Evolutionary conservation across 1,284 basidiomycete genomes (phyloP).

Genomic region (Melampsora americana): DNA sequence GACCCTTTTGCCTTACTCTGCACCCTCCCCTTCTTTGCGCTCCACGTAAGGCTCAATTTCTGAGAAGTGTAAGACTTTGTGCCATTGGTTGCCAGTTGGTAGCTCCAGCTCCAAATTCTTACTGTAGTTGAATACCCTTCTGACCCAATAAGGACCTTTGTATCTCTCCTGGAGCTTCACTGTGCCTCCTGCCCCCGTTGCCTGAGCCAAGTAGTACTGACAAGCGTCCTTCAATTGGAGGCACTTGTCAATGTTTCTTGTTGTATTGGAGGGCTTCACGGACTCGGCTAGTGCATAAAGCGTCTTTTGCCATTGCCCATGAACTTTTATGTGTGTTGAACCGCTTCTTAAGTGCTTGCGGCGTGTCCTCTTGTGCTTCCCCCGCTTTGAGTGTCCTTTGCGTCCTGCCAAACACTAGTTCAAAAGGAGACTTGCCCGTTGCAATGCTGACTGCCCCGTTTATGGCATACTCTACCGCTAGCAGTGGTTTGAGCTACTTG

Average conservation of each 20-base stretch:
- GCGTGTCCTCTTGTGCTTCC: neutral
- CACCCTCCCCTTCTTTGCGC: too few relatives aligned
- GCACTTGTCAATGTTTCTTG: neutral
- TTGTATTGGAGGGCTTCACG: constrained; percentile 13
- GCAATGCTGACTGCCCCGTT: constrained; percentile 45
- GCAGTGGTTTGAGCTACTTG: constrained; percentile 44
- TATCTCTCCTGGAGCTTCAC: constrained; percentile 9
- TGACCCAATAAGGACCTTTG: neutral
- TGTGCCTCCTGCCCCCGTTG: neutral
- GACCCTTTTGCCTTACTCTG: too few relatives aligned
- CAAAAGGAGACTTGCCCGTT: constrained; percentile 46
- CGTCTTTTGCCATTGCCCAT: constrained; percentile 1
- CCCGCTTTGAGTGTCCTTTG: neutral
- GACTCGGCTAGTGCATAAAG: neutral
- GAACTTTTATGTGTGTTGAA: neutral
- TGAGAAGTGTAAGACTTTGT: constrained; percentile 10
- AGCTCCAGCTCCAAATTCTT: constrained; percentile 13
- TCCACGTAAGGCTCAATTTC: neutral
- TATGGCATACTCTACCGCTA: constrained; percentile 43
- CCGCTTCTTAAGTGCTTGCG: neutral
- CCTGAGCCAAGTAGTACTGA: neutral
- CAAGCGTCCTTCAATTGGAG: neutral
- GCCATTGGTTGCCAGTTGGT: neutral
- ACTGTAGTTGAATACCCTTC: constrained; percentile 3
- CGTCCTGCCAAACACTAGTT: constrained; percentile 35